A percentile compares a stretch with the other conserved stretches of the same genome.
phyloP scores from a whole-genome alignment of 352 stramenopile species.

The Phytophthora lateralis region DNA sequence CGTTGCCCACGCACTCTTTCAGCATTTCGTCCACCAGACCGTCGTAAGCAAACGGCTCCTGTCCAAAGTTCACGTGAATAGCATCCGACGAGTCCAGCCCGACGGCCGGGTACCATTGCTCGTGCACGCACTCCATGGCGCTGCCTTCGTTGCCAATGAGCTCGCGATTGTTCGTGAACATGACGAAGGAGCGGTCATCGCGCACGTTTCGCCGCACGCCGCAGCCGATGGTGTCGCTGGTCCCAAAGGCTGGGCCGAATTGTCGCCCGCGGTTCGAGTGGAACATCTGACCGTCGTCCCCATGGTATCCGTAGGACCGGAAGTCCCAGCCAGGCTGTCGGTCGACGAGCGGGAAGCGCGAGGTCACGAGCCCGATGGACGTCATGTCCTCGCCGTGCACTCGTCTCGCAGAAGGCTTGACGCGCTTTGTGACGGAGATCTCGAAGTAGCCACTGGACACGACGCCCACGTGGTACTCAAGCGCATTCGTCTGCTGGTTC shows the following conservation, averaged over 20 bases:
- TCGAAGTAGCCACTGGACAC: constrained; percentile 45
- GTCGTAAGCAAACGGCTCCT: constrained; percentile 42
- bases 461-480: constrained; percentile 41
- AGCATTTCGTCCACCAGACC: constrained; percentile 39
- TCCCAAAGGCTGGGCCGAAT: constrained; percentile 36
- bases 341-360: constrained; percentile 57
- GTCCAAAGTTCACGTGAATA: constrained; percentile 42
- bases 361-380: constrained; percentile 59
- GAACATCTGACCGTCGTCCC: constrained; percentile 76
- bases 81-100: constrained; percentile 36
- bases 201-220: constrained; percentile 30
- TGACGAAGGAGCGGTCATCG: constrained; percentile 35
- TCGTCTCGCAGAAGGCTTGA: constrained; percentile 32
- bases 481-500: constrained; percentile 17
- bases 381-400: constrained; percentile 49
- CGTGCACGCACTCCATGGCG: constrained; percentile 35
- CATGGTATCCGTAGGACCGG: constrained; percentile 76
- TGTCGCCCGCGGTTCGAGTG: constrained; percentile 41
- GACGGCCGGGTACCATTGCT: constrained; percentile 40
- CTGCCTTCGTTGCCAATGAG: constrained; percentile 17
- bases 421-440: constrained; percentile 37
- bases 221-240: constrained; percentile 38
- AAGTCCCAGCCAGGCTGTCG: constrained; percentile 73
- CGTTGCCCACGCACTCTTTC: constrained; percentile 26
- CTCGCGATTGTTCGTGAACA: constrained; percentile 41